Evolutionary conservation across 139 green algal species (phyloP).

Genomic region (Chlorella sp.): DNA sequence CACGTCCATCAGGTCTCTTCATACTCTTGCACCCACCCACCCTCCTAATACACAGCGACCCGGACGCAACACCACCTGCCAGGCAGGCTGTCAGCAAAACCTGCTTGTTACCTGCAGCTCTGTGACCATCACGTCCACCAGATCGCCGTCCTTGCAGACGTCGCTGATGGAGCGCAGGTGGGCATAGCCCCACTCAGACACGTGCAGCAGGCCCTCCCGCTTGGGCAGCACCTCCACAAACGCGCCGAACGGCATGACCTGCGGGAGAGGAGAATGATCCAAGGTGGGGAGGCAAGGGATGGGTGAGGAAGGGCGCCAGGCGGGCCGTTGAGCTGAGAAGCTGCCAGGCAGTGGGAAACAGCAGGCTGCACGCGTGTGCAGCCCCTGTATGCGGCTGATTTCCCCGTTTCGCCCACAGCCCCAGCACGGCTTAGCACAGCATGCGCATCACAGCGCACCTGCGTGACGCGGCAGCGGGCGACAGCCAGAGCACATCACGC

Average conservation of each 20-base stretch:
- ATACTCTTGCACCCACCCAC: too few species aligned
- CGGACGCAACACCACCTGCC: too few species aligned
- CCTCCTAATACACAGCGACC: too few species aligned
- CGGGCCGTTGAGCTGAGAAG: neutral
- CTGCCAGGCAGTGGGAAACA: too few species aligned
- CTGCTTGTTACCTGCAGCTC: constrained; percentile 34
- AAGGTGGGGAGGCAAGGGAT: neutral
- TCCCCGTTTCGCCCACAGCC: too few species aligned
- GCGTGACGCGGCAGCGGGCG: neutral
- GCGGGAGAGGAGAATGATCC: neutral
- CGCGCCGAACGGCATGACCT: constrained; percentile 65
- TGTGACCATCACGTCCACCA: constrained; percentile 87
- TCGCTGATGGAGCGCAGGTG: constrained; percentile 53
- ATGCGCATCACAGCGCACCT: too few species aligned
- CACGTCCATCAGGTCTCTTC: constrained; percentile 83
- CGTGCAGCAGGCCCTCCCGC: constrained; percentile 77
- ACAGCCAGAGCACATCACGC: neutral
- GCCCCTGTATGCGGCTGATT: neutral
- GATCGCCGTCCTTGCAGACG: constrained; percentile 67
- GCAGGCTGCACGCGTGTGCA: too few species aligned
- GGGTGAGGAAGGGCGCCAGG: neutral
- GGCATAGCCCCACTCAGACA: constrained; percentile 72
- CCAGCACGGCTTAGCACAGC: too few species aligned
- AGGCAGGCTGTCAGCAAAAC: neutral
- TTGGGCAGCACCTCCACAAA: constrained; percentile 69